These are phyloP conservation scores for Gonium pectorale DNA, from an alignment of 139 green algal species.

Conservation along the genomic window DNA sequence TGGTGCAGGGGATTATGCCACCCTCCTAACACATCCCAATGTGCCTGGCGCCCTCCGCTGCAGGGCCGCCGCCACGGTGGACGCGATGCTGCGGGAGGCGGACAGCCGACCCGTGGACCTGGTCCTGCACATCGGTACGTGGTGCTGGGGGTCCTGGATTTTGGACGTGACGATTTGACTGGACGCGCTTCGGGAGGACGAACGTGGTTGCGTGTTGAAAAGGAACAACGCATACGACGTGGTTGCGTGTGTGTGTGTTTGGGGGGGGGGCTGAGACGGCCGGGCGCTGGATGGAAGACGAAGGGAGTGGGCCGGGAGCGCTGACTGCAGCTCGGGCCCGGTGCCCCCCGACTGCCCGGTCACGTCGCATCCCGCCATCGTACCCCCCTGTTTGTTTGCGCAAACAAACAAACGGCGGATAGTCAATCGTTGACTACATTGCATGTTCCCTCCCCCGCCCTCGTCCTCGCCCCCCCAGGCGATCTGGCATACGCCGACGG, in stretches of 20 bases:
- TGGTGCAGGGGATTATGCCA: not conserved
- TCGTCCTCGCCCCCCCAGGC: not conserved
- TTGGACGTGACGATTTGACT: too few species aligned
- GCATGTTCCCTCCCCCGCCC: too few species aligned
- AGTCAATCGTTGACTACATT: too few species aligned
- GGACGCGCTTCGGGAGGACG: too few species aligned
- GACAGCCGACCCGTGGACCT: constrained; percentile 53
- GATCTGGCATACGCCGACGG: constrained; percentile 63
- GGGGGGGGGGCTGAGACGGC: not conserved
- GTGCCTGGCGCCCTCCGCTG: not conserved
- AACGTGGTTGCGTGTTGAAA: too few species aligned
- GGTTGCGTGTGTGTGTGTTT: too few species aligned
- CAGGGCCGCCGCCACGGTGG: constrained; percentile 61
- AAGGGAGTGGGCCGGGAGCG: too few species aligned
- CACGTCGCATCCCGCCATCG: too few species aligned
- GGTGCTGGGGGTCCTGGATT: not conserved
- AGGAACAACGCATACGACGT: too few species aligned
- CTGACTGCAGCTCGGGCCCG: too few species aligned
- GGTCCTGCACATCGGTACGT: not conserved
- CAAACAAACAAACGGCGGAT: constrained; percentile 29
- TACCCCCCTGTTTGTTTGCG: too few species aligned
- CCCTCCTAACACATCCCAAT: not conserved
- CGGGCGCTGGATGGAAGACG: not conserved
- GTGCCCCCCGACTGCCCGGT: too few species aligned
- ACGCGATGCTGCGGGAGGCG: constrained; percentile 50